Base-by-base conservation (phyloP, 2,329 filamentous ascomycete species). In the Fusarium phyllophilum region DNA sequence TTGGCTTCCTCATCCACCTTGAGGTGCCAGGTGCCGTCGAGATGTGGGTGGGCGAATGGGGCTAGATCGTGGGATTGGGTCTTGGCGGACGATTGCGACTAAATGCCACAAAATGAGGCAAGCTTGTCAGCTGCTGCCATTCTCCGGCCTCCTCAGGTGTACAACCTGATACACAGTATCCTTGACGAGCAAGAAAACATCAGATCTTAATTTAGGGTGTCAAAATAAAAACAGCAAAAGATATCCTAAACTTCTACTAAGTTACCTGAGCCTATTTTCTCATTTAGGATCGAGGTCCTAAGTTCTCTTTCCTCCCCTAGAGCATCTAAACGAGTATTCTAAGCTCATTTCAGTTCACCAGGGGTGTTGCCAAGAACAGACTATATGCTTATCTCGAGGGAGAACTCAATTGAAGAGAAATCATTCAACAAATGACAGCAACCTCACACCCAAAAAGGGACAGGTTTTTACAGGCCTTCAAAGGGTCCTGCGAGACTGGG, bases 51-150 rank as follows among this genome's bases (percentile, higher is more conserved):
- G 55, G 46, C 41, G 48, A 55, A 75, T 59, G 72, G 72, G 61
- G 57, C 54, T 61, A 63, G 61, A 75, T 68, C 64, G 57, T 59
- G 61, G 55, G 65, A 55, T 65, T 46, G 41, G 60, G 52, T 34
- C 73, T 78, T 78, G 76, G 76, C 70, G 52, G 26, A 38, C 52
- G 70, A 78, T 78, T 74, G 66, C 76, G 76, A 72, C 63, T 69
- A 58, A 61, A 76, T 67, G 54, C 52, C 56, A 66, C 62, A 60
- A 62, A 66, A 78, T 78, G 75, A 72, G 74, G 70, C 62, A 42
- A 52, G n/a, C 61, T 66, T 70, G 55, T 60, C 66, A 57, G 57
- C 56, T 74, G 46, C 55, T 13, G 42, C 48, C 36, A 20, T 6
- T 29, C 56, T 26, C 55, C 45, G 52, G 42, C 33, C n/a, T 46